Percentiles rank a stretch among this genome's conserved stretches.
These are phyloP conservation scores for Kitagawia praeruptora DNA, from an alignment of 129 eudicot species.

Conservation along the genomic window DNA sequence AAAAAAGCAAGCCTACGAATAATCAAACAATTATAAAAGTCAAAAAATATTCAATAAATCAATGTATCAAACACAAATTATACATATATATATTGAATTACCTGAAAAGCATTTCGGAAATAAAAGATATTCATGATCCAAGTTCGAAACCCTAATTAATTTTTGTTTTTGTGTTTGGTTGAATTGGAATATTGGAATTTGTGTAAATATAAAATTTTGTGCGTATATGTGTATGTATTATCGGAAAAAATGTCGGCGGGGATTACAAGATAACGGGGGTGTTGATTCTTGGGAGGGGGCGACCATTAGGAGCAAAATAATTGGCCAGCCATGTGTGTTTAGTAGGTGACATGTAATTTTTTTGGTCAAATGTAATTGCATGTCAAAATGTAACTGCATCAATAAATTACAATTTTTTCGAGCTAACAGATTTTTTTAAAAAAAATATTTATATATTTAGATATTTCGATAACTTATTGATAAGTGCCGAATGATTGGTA, in stretches of 20 bases:
- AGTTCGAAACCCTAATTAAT: neutral
- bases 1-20: conserved; percentile 19
- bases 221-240: neutral
- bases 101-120: neutral
- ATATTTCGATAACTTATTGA: too few species aligned
- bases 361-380: neutral
- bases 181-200: too few species aligned
- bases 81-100: neutral
- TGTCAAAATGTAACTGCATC: too few species aligned
- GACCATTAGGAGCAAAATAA: neutral
- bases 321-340: neutral
- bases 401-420: too few species aligned
- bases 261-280: neutral
- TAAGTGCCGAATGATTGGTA: too few species aligned
- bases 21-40: neutral
- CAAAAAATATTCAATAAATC: neutral
- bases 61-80: neutral
- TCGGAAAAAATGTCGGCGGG: neutral
- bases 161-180: neutral
- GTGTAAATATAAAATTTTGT: neutral
- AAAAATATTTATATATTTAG: too few species aligned
- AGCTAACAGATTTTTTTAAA: too few species aligned
- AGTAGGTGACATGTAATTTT: neutral
- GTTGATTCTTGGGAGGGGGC: neutral
- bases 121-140: neutral